Conservation (phyloP, 371 early-diverging fungal species). For the Mortierella sp. region DNA sequence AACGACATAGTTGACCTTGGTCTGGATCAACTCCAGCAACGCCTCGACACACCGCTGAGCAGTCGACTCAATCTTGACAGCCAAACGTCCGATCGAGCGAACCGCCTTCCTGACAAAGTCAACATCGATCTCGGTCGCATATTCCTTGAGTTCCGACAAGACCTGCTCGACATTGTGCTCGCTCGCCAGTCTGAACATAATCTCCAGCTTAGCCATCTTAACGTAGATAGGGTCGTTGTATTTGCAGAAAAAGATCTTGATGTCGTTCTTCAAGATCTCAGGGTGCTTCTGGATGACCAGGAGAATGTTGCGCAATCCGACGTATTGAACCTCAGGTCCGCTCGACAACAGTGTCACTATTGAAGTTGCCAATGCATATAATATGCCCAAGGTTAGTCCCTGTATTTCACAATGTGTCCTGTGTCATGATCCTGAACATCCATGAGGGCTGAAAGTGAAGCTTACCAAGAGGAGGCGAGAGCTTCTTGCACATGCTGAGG, state of each 20-base stretch:
- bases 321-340: constrained; percentile 95
- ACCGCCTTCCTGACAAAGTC: constrained; percentile 96
- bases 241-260: constrained; percentile 95
- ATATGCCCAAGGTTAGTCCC: neutral
- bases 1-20: constrained; percentile 94
- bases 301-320: constrained; percentile 92
- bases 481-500: constrained; percentile 78
- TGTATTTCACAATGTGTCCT: neutral
- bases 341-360: constrained; percentile 89
- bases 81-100: constrained; percentile 92
- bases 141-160: constrained; percentile 94
- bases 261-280: constrained; percentile 86
- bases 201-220: constrained; percentile 93
- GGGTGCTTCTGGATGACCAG: constrained; percentile 89
- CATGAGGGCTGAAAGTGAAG: neutral
- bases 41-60: constrained; percentile 90
- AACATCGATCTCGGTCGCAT: constrained; percentile 95
- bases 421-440: neutral
- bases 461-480: constrained; percentile 92
- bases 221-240: constrained; percentile 98
- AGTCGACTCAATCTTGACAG: constrained; percentile 88
- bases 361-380: neutral
- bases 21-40: constrained; percentile 88
- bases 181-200: constrained; percentile 87
- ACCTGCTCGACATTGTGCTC: constrained; percentile 87